These are phyloP conservation scores for Venturiaceae sp. DNA, from an alignment of 2,329 filamentous ascomycete genomes.

Conservation along the genomic window DNA sequence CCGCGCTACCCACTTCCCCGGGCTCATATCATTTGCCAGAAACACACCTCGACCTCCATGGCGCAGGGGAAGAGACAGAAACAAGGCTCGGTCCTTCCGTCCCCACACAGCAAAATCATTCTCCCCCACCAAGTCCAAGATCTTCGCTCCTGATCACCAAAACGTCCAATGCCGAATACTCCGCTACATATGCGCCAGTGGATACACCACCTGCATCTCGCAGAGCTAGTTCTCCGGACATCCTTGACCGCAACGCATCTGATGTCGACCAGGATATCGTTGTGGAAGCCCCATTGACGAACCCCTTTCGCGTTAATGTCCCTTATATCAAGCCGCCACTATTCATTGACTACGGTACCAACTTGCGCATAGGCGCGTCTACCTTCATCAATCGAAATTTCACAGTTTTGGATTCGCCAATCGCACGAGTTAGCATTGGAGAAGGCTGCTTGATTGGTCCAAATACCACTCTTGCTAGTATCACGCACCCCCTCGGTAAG, in stretches of 20 bases:
- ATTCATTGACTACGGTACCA: constrained; percentile 7
- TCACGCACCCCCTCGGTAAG: constrained; percentile 8
- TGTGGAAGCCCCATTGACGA: not conserved
- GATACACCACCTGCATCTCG: constrained; percentile 1
- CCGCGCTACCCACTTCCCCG: not conserved
- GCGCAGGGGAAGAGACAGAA: not conserved
- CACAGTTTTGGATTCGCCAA: constrained; percentile 6
- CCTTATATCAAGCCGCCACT: constrained; percentile 9
- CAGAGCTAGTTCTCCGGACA: not conserved
- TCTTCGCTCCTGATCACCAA: not conserved
- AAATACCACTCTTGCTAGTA: constrained; percentile 1
- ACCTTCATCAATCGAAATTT: constrained; percentile 9
- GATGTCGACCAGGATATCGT: not conserved
- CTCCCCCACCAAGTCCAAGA: not conserved
- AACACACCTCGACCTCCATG: not conserved
- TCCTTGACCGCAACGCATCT: not conserved
- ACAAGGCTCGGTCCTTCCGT: not conserved
- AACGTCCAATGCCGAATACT: not conserved
- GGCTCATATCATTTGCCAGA: not conserved
- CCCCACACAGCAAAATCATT: not conserved
- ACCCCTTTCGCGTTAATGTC: constrained; percentile 1
- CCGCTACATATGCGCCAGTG: not conserved
- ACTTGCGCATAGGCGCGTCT: constrained; percentile 1
- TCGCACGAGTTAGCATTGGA: constrained; percentile 4
- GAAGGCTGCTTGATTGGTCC: constrained; percentile 8